These are phyloP conservation scores for Apiospora phragmitis DNA, from an alignment of 2,329 filamentous ascomycete genomes.

Conservation along the genomic window DNA sequence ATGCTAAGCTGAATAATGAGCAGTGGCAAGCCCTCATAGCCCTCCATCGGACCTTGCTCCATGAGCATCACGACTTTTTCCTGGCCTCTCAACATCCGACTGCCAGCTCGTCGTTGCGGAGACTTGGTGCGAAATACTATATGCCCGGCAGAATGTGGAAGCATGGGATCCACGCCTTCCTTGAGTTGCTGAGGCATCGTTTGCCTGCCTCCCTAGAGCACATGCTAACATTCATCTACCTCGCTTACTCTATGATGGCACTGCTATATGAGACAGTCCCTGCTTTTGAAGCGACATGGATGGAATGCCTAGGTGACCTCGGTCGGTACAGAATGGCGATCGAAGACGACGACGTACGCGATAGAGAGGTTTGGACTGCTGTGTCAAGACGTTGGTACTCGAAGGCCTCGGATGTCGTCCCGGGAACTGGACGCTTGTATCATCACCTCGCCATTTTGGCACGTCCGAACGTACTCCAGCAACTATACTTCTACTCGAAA, in stretches of 20 bases:
- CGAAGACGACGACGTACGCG: constrained; percentile 75
- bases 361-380: constrained; percentile 78
- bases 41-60: constrained; percentile 75
- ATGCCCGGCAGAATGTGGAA: constrained; percentile 97
- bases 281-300: constrained; percentile 84
- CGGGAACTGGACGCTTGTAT: constrained; percentile 76
- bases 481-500: constrained; percentile 73
- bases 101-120: constrained; percentile 65
- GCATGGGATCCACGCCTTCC: constrained; percentile 83
- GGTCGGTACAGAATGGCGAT: constrained; percentile 89
- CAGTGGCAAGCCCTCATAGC: constrained; percentile 86
- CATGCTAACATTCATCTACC: constrained; percentile 88
- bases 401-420: constrained; percentile 75
- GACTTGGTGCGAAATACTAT: constrained; percentile 75
- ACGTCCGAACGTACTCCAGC: constrained; percentile 66
- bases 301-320: constrained; percentile 87
- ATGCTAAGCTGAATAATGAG: constrained; percentile 54
- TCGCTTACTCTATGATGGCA: constrained; percentile 88
- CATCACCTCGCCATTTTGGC: constrained; percentile 85
- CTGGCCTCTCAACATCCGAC: constrained; percentile 84
- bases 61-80: constrained; percentile 86
- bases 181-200: constrained; percentile 73
- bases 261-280: constrained; percentile 83
- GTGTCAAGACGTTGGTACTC: constrained; percentile 84
- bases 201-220: constrained; percentile 79